Evolutionary conservation across 495 filamentous ascomycete species (phyloP).

Genomic region (Trichoderma orchidacearum): DNA sequence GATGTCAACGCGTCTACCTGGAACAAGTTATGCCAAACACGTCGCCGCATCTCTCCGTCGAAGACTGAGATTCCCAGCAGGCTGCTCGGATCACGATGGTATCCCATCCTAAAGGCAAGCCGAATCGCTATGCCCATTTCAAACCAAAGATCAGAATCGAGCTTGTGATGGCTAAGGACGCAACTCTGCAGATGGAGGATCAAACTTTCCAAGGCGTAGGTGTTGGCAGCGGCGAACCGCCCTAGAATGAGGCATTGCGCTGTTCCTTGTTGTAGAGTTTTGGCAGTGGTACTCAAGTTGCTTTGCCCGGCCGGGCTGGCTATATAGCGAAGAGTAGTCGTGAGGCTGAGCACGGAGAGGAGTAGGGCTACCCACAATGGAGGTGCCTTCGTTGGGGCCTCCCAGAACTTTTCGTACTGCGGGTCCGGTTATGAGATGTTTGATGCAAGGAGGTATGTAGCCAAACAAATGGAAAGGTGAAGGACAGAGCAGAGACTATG

Average conservation of each 20-base stretch:
- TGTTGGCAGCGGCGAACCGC: constrained; percentile 25
- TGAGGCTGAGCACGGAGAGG: constrained; percentile 21
- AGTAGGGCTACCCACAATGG: constrained; percentile 27
- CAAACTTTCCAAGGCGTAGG: constrained; percentile 32
- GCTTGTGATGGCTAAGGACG: constrained; percentile 18
- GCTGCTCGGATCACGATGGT: constrained; percentile 34
- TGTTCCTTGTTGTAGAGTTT: constrained; percentile 8
- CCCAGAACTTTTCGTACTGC: constrained; percentile 36
- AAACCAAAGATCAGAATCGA: constrained; percentile 12
- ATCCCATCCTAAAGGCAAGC: constrained; percentile 19
- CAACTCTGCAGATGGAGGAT: constrained; percentile 25
- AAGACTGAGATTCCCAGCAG: constrained; percentile 30
- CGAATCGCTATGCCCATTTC: not conserved
- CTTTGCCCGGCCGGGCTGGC: not conserved
- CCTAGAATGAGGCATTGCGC: constrained; percentile 27
- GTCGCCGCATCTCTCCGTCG: constrained; percentile 36
- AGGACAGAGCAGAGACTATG: too few relatives aligned
- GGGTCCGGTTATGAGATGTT: too few relatives aligned
- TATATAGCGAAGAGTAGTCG: constrained; percentile 13
- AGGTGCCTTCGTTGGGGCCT: constrained; percentile 16
- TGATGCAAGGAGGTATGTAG: too few relatives aligned
- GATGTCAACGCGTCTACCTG: constrained; percentile 32
- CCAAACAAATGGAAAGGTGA: too few relatives aligned
- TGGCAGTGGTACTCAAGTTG: not conserved
- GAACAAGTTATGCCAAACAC: constrained; percentile 32